These are phyloP conservation scores for Hygrophila difformis DNA, from an alignment of 257 asterid genomes.

Conservation along the genomic window DNA sequence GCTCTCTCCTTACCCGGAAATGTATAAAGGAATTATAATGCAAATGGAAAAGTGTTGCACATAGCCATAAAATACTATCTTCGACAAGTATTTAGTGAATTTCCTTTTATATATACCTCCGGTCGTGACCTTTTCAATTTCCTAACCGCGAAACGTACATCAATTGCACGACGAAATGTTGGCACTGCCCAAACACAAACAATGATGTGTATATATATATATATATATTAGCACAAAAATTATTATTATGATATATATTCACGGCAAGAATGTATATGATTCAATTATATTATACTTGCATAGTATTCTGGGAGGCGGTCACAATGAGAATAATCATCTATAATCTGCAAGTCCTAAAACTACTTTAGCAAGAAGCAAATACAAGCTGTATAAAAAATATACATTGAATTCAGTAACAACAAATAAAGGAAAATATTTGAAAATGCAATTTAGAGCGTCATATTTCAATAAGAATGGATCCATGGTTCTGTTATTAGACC, in stretches of 20 bases:
- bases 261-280: no score
- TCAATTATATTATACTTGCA: slow-evolving; percentile 51
- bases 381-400: background rate
- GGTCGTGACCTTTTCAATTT: slow-evolving; percentile 71
- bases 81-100: background rate
- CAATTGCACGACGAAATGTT: slow-evolving; percentile 92
- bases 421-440: no score
- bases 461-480: no score
- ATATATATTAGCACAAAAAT: no score
- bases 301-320: slow-evolving; percentile 99
- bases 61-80: background rate
- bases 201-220: no score
- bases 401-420: background rate
- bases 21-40: background rate
- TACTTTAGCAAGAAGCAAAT: background rate
- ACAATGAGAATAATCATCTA: slow-evolving; percentile 96
- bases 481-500: slow-evolving; percentile 24
- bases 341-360: slow-evolving; percentile 50
- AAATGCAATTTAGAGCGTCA: background rate
- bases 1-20: slow-evolving; percentile 74
- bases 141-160: slow-evolving; percentile 92
- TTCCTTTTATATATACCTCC: slow-evolving; percentile 30
- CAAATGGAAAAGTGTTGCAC: background rate
- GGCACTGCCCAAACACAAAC: slow-evolving; percentile 51
- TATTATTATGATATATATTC: no score